These are phyloP conservation scores for Rhynchosporium secalis DNA, from an alignment of 2,329 filamentous ascomycete genomes.

Conservation along the genomic window DNA sequence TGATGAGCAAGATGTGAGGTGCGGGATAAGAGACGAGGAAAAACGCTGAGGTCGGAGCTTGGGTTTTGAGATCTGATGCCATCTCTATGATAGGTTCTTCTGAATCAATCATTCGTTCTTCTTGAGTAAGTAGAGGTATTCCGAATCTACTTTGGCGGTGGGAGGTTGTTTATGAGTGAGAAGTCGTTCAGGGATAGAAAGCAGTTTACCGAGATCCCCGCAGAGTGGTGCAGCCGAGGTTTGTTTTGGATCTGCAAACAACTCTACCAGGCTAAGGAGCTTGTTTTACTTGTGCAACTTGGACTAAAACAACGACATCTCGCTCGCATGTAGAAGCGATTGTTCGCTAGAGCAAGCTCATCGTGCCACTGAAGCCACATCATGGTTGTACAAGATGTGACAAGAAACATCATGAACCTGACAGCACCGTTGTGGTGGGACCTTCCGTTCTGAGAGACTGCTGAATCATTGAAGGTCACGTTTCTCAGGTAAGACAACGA, in stretches of 20 bases:
- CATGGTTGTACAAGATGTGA: not conserved
- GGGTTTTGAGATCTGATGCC: conserved; percentile 22
- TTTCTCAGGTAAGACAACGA: conserved; percentile 7
- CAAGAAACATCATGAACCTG: not conserved
- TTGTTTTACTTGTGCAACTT: not conserved
- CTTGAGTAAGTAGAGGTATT: no score
- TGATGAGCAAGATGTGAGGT: conserved; percentile 58
- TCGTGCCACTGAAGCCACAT: no score
- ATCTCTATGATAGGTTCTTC: conserved; percentile 5
- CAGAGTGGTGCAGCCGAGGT: conserved; percentile 1
- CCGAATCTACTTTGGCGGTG: no score
- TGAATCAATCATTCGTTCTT: not conserved
- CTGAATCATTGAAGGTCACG: conserved; percentile 6
- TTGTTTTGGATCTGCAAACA: not conserved
- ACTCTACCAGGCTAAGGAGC: no score
- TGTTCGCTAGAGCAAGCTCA: no score
- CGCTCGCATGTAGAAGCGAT: not conserved
- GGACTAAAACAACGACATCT: conserved; percentile 1
- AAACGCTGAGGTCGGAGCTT: conserved; percentile 24
- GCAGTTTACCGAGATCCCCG: conserved; percentile 10
- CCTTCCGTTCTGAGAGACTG: not conserved
- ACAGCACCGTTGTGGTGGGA: not conserved
- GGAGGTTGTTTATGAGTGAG: not conserved
- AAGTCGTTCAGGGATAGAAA: not conserved
- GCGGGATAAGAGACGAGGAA: conserved; percentile 46